Evolutionary conservation across 768 basidiomycete genomes (phyloP).

Genomic region (Boletus reticulatus): DNA sequence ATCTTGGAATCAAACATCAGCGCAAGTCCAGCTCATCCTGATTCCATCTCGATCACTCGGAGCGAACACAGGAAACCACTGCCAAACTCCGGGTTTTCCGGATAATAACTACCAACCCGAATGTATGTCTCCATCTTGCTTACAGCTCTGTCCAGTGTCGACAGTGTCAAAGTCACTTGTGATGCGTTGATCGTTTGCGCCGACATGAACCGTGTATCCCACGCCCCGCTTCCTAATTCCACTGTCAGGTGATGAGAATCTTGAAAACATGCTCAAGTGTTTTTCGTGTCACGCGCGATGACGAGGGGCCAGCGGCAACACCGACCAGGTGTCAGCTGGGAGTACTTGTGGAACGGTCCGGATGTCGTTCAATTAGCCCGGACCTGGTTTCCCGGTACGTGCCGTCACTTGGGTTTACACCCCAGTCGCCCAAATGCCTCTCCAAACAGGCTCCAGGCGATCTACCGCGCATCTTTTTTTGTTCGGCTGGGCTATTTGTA

Average conservation of each 20-base stretch:
- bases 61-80: no score
- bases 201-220: neutral
- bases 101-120: no score
- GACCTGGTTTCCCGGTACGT: conserved; percentile 2
- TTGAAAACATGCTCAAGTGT: neutral
- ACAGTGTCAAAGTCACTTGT: conserved; percentile 17
- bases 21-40: no score
- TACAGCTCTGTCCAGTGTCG: neutral
- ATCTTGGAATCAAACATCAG: no score
- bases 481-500: neutral
- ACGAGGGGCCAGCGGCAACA: neutral
- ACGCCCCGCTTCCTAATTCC: conserved; percentile 7
- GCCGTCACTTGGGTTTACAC: neutral
- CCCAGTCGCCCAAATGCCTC: no score
- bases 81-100: no score
- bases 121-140: no score
- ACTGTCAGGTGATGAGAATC: neutral
- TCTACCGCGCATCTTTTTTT: neutral
- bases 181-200: conserved; percentile 27
- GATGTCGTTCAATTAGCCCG: conserved; percentile 1
- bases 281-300: neutral
- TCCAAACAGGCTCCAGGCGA: neutral
- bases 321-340: neutral
- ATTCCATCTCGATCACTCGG: no score
- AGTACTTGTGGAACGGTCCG: conserved; percentile 3